phyloP scores from a whole-genome alignment of 1,139 yeast genomes.

The Protomyces inundatus region DNA sequence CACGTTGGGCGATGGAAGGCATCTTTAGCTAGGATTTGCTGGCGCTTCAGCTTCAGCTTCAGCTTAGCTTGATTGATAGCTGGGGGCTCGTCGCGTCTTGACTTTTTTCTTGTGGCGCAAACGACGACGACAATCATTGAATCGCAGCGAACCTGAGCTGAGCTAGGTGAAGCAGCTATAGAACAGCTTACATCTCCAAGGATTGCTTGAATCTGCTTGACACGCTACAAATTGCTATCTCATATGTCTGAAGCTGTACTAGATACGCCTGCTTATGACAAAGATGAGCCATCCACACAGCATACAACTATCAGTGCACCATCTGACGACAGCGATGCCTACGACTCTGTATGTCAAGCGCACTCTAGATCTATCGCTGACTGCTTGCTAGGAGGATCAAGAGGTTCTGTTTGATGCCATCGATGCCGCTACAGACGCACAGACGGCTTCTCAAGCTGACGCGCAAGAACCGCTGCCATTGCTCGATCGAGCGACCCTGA shows the following conservation, averaged over 20 bases:
- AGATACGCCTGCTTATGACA: background rate
- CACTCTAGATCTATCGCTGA: background rate
- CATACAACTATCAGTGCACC: background rate
- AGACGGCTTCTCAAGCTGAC: background rate
- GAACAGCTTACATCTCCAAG: background rate
- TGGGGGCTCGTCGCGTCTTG: background rate
- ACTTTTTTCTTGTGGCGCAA: background rate
- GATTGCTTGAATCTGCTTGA: background rate
- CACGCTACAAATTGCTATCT: background rate
- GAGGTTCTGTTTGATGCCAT: background rate
- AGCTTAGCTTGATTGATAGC: background rate
- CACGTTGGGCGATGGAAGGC: slow-evolving; percentile 15
- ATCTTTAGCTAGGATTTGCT: background rate
- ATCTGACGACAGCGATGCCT: background rate
- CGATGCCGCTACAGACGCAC: background rate
- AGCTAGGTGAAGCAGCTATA: background rate
- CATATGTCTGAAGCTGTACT: background rate
- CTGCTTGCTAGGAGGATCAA: background rate
- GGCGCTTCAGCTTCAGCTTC: background rate
- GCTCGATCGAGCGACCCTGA: background rate
- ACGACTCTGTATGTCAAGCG: background rate
- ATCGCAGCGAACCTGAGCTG: background rate
- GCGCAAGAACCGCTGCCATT: background rate
- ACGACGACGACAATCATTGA: background rate
- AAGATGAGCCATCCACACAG: background rate